Evolutionary conservation across 2,329 filamentous ascomycete species (phyloP), one percentile per base, ranked within the genome.

Genomic region (Aspergillus piperis): DNA sequence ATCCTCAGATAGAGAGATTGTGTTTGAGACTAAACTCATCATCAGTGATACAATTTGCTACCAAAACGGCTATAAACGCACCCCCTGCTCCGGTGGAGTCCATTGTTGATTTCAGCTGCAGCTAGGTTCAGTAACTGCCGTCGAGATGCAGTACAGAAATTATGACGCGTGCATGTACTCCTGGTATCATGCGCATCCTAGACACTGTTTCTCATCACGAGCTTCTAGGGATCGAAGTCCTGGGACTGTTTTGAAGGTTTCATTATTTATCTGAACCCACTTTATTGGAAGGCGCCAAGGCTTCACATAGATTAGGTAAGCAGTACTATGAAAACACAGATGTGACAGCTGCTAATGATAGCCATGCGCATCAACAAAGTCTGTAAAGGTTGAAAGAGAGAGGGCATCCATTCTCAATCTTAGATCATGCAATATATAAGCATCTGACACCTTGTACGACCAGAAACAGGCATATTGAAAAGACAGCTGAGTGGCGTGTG

Each of bases 1-100:
- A 60, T 72, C 68, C 25, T 73, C 70, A n/a, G 71, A 73, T 8
- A 77, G 36, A 13, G 62, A 61, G 2, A 73, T 59, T 6, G 67
- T 57, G 39, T 68, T 32, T 2, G 30, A 57, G 2, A 44, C 48
- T 63, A 38, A 57, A 25, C 58, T 8, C 15, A 8, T 63, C 36
- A 65, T 39, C 36, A 7, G 51, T 36, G 23, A 42, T 13, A 30
- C 27, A n/a, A 13, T n/a, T 11, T 15, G 44, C 41, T 23, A 55
- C 23, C 51, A 50, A 8, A 27, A 25, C 53, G 39, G 53, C 11
- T 30, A 15, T 13, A 44, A 51, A 63, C 62, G 64, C 56, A 73
- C 72, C 66, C 64, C 65, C 70, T 44, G 59, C 52, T 52, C 64
- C 67, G 5, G 62, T 64, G 32, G 69, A 69, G 62, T 73, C 71